Evolutionary conservation across 352 stramenopile species (phyloP).

Genomic region (Globisporangium carolinianum): DNA sequence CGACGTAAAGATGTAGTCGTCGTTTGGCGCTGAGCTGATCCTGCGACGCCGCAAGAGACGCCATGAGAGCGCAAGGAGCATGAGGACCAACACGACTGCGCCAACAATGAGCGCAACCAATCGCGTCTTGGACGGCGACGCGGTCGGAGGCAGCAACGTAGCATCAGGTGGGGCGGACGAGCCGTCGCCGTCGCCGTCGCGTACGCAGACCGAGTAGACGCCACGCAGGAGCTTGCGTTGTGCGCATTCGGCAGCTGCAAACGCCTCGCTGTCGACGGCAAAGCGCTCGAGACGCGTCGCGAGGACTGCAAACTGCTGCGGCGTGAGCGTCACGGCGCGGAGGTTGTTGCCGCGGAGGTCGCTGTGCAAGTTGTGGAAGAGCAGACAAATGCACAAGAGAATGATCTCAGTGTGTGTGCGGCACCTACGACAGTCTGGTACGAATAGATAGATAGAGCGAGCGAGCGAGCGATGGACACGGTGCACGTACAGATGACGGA

Average conservation of each 20-base stretch:
- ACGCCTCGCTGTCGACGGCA: constrained; percentile 8
- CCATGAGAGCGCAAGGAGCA: constrained; percentile 4
- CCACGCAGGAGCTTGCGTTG: constrained; percentile 8
- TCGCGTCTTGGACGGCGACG: not conserved
- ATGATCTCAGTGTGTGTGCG: not conserved
- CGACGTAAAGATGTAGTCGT: constrained; percentile 7
- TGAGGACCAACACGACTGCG: constrained; percentile 7
- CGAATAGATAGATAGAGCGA: not conserved
- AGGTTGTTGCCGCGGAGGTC: constrained; percentile 18
- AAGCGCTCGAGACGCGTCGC: constrained; percentile 9
- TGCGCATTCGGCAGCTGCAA: constrained; percentile 7
- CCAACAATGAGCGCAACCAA: constrained; percentile 8
- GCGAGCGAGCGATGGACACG: not conserved
- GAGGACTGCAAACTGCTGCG: constrained; percentile 5
- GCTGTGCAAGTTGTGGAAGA: constrained; percentile 1
- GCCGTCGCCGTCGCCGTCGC: not conserved
- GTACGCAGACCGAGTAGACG: constrained; percentile 11
- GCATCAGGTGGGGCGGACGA: not conserved
- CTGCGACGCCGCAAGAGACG: not conserved
- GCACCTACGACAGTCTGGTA: not conserved
- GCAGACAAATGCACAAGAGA: not conserved
- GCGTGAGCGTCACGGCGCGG: constrained; percentile 3
- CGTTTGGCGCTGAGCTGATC: not conserved
- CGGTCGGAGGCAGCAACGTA: not conserved
- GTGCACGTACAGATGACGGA: constrained; percentile 10